Conservation (phyloP, 352 stramenopile genomes). For the Hyaloperonospora brassicae region DNA sequence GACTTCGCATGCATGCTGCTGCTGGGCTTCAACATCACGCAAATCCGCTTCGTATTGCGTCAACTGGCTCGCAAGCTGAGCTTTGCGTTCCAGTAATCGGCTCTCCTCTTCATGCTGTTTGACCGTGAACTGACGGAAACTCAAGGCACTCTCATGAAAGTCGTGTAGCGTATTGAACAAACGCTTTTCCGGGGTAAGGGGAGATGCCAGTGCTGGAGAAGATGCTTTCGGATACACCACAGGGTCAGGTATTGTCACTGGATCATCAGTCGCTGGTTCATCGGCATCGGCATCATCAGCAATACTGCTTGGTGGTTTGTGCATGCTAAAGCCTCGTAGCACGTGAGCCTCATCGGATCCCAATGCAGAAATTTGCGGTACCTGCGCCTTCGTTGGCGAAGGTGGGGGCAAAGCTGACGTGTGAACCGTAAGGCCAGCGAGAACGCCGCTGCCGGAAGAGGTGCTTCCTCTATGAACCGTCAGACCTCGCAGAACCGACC, state of each 20-base stretch:
- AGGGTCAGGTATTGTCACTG: conserved; percentile 12
- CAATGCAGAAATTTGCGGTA: conserved; percentile 11
- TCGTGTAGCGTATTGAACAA: conserved; percentile 61
- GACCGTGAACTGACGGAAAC: conserved; percentile 49
- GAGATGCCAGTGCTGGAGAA: conserved; percentile 18
- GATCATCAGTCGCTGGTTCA: conserved; percentile 9
- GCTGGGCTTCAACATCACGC: conserved; percentile 67
- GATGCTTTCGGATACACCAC: conserved; percentile 26
- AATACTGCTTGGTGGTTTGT: conserved; percentile 17
- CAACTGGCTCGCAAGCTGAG: conserved; percentile 56
- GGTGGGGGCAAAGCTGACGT: conserved; percentile 29
- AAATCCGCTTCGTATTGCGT: conserved; percentile 76
- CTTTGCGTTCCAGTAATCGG: conserved; percentile 57
- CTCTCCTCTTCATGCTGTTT: conserved; percentile 76
- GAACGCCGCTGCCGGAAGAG: conserved; percentile 32
- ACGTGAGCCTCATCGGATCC: conserved; percentile 29
- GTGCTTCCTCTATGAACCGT: conserved; percentile 40
- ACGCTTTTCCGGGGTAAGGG: conserved; percentile 53
- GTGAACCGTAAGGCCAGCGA: conserved; percentile 66
- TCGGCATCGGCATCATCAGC: conserved; percentile 11
- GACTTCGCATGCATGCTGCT: conserved; percentile 68
- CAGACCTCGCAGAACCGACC: conserved; percentile 55
- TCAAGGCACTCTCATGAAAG: conserved; percentile 64
- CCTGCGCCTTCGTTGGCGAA: conserved; percentile 22
- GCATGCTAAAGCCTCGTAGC: conserved; percentile 46